phyloP scores from a whole-genome alignment of 495 filamentous ascomycete species.

The Rostrohypoxylon terebratum region DNA sequence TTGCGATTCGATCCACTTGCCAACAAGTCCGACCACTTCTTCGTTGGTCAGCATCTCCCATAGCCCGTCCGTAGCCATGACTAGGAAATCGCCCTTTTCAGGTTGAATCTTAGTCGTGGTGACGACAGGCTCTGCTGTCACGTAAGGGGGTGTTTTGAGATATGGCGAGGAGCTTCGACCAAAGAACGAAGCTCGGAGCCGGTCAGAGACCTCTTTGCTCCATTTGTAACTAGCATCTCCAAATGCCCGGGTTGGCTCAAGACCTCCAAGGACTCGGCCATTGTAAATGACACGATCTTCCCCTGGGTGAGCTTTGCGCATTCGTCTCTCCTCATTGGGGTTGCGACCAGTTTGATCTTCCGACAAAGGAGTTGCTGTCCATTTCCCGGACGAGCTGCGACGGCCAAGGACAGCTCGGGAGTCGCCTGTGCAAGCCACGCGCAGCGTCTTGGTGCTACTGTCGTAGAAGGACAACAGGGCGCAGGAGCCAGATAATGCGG shows the following conservation, averaged over 20 bases:
- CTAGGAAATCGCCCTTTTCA: constrained; percentile 90
- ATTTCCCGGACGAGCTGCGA: constrained; percentile 81
- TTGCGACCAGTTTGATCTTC: constrained; percentile 94
- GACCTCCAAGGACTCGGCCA: constrained; percentile 88
- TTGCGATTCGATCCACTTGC: constrained; percentile 92
- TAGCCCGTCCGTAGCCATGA: constrained; percentile 95
- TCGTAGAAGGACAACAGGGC: constrained; percentile 98
- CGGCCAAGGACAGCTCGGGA: constrained; percentile 93
- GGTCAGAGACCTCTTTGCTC: constrained; percentile 82
- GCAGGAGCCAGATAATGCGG: constrained; percentile 94
- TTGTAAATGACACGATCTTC: constrained; percentile 86
- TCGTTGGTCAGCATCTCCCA: constrained; percentile 99
- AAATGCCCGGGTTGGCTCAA: constrained; percentile 94
- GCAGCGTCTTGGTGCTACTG: constrained; percentile 79
- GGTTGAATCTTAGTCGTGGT: constrained; percentile 96
- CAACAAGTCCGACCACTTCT: constrained; percentile 95
- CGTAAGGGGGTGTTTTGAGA: constrained; percentile 93
- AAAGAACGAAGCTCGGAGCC: constrained; percentile 86
- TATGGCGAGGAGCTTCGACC: constrained; percentile 76
- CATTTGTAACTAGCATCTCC: constrained; percentile 98
- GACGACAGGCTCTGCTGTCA: constrained; percentile 94
- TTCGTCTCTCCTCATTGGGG: constrained; percentile 79
- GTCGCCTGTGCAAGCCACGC: constrained; percentile 94
- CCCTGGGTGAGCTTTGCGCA: constrained; percentile 86
- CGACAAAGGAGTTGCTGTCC: constrained; percentile 89